A percentile compares a stretch with the other conserved stretches of the same genome.
Conservation (phyloP, 148 eudicot species). For the Drosera capensis region DNA sequence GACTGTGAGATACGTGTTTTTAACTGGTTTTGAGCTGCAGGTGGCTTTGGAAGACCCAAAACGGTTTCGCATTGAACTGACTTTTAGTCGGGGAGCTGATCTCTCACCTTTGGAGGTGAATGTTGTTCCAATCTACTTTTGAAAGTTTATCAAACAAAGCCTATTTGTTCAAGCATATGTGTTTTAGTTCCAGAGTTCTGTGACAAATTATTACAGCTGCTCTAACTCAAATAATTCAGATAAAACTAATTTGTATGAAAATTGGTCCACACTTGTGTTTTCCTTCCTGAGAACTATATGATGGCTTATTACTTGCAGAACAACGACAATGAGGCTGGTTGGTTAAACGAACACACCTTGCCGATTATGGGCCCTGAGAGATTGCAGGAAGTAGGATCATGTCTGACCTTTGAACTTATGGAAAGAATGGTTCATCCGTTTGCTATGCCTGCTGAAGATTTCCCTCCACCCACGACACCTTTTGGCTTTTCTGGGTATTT, state of each 20-base stretch:
- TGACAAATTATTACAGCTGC: too few species aligned
- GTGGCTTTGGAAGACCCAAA: slow-evolving; percentile 73
- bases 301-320: too few species aligned
- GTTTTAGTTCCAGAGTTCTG: too few species aligned
- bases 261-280: too few species aligned
- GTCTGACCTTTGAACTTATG: slow-evolving; percentile 64
- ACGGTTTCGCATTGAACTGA: slow-evolving; percentile 78
- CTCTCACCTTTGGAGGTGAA: slow-evolving; percentile 87
- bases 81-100: slow-evolving; percentile 98
- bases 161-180: too few species aligned
- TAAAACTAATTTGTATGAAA: too few species aligned
- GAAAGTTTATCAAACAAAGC: too few species aligned
- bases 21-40: slow-evolving; percentile 23
- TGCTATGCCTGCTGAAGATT: slow-evolving; percentile 99
- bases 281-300: too few species aligned
- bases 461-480: slow-evolving; percentile 70
- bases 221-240: too few species aligned
- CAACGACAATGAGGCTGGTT: slow-evolving; percentile 52
- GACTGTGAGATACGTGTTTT: too few species aligned
- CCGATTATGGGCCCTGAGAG: slow-evolving; percentile 98
- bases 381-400: slow-evolving; percentile 78
- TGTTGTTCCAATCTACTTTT: too few species aligned
- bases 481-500: slow-evolving; percentile 86
- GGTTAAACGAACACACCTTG: slow-evolving; percentile 85
- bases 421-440: slow-evolving; percentile 74